These are phyloP conservation scores for Leucogyrophana mollusca DNA, from an alignment of 768 basidiomycete genomes.

Conservation along the genomic window DNA sequence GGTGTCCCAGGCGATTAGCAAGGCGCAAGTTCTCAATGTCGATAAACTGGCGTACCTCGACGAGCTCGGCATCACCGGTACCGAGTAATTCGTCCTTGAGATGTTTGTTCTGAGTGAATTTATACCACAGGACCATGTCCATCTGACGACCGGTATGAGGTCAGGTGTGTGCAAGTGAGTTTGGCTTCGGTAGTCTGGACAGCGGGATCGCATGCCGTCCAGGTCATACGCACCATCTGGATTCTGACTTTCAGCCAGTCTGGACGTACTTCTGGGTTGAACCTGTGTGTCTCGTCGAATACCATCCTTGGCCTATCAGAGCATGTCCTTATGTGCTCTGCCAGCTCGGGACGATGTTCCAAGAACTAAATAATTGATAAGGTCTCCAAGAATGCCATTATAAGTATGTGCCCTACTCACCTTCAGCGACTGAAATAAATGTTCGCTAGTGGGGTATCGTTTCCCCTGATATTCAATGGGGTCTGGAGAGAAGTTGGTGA, in stretches of 20 bases:
- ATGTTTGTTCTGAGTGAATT: slow-evolving; percentile 40
- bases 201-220: too few species aligned
- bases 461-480: slow-evolving; percentile 37
- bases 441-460: slow-evolving; percentile 45
- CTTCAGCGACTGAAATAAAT: slow-evolving; percentile 47
- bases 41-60: slow-evolving; percentile 30
- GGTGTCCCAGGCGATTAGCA: background rate
- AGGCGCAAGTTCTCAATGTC: too few species aligned
- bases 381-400: background rate
- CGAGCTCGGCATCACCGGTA: slow-evolving; percentile 37
- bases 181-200: too few species aligned
- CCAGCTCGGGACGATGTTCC: slow-evolving; percentile 32
- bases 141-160: slow-evolving; percentile 20
- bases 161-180: too few species aligned
- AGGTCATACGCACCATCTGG: slow-evolving; percentile 29
- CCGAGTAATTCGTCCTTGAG: slow-evolving; percentile 34
- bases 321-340: slow-evolving; percentile 34
- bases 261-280: slow-evolving; percentile 33
- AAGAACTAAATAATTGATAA: slow-evolving; percentile 22
- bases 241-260: slow-evolving; percentile 33
- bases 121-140: slow-evolving; percentile 38
- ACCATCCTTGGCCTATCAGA: slow-evolving; percentile 30
- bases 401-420: slow-evolving; percentile 15
- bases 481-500: slow-evolving; percentile 45
- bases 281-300: slow-evolving; percentile 33